These are phyloP conservation scores for Colletotrichum scovillei DNA, from an alignment of 2,329 filamentous ascomycete species.

Conservation along the genomic window DNA sequence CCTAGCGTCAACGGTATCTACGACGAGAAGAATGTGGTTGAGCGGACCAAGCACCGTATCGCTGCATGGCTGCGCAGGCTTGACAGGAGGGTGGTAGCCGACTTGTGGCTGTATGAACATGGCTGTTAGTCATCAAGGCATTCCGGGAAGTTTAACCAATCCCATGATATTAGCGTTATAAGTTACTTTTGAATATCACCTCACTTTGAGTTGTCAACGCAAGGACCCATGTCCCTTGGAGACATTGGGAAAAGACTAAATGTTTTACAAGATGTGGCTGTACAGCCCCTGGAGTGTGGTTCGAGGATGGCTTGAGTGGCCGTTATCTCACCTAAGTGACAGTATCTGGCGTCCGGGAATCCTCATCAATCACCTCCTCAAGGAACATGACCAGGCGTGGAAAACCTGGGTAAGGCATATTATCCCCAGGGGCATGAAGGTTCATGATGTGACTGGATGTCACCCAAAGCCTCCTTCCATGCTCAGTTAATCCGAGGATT, in stretches of 20 bases:
- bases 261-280: neutral
- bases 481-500: neutral
- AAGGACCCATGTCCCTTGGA: neutral
- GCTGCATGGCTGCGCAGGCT: slow-evolving; percentile 31
- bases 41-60: slow-evolving; percentile 53
- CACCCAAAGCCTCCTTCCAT: neutral
- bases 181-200: neutral
- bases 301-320: neutral
- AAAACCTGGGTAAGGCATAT: no score
- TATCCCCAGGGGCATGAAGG: no score
- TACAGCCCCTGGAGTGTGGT: neutral
- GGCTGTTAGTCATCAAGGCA: neutral
- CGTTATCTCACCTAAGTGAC: no score
- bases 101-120: neutral
- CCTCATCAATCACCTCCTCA: no score
- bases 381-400: no score
- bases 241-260: neutral
- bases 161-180: neutral
- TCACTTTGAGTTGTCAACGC: neutral
- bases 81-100: neutral
- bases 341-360: no score
- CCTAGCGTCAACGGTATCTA: slow-evolving; percentile 75
- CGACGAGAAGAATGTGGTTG: slow-evolving; percentile 61
- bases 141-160: neutral
- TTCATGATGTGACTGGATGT: neutral